Conservation (phyloP, 1,139 yeast genomes). For the Candida sanyaensis region DNA sequence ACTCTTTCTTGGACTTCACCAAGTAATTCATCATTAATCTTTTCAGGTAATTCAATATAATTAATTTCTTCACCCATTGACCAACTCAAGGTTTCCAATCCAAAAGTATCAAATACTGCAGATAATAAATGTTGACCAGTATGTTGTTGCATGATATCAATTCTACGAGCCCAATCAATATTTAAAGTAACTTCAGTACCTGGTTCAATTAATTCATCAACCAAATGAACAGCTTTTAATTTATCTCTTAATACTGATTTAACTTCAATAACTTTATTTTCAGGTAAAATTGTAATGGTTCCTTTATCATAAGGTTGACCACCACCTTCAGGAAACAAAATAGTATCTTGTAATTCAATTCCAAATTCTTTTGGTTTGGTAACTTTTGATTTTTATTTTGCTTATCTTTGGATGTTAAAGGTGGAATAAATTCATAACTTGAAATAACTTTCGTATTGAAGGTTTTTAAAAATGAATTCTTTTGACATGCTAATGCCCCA, state of each 20-base stretch:
- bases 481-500: constrained; percentile 83
- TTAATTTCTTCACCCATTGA: constrained; percentile 71
- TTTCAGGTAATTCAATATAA: constrained; percentile 72
- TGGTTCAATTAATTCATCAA: constrained; percentile 49
- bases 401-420: constrained; percentile 35
- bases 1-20: constrained; percentile 54
- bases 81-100: constrained; percentile 77
- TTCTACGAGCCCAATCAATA: constrained; percentile 72
- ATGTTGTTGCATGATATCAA: constrained; percentile 90
- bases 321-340: constrained; percentile 88
- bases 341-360: constrained; percentile 73
- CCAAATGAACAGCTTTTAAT: constrained; percentile 68
- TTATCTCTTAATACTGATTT: constrained; percentile 63
- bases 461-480: constrained; percentile 65
- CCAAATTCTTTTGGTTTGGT: constrained; percentile 42
- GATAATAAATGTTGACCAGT: constrained; percentile 87
- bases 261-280: constrained; percentile 43
- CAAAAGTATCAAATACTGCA: constrained; percentile 68
- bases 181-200: constrained; percentile 60
- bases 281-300: constrained; percentile 28
- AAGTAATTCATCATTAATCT: constrained; percentile 55
- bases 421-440: constrained; percentile 49
- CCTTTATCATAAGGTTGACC: constrained; percentile 85
- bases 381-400: constrained; percentile 30
- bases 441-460: constrained; percentile 65